Conservation (phyloP, 768 basidiomycete species). For the Leucocoprinus leucothites region DNA sequence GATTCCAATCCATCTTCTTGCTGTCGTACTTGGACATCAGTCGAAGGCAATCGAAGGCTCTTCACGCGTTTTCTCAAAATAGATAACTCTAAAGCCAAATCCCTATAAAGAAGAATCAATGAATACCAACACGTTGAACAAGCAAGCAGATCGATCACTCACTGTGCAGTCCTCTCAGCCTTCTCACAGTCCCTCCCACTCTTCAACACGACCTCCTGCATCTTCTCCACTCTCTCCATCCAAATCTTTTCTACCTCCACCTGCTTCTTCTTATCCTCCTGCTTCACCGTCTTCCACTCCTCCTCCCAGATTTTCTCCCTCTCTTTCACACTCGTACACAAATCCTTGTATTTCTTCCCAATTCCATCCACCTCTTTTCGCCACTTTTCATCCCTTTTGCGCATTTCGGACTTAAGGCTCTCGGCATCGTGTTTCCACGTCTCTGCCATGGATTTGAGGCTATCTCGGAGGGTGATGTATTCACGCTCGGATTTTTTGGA, state of each 20-base stretch:
- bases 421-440: constrained; percentile 76
- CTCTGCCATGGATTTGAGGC: constrained; percentile 68
- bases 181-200: constrained; percentile 53
- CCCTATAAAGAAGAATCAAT: constrained; percentile 23
- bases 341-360: constrained; percentile 64
- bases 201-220: constrained; percentile 53
- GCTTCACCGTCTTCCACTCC: constrained; percentile 44
- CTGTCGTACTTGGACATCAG: too few relatives aligned
- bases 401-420: constrained; percentile 70
- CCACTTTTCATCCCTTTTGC: constrained; percentile 66
- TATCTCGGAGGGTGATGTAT: constrained; percentile 75
- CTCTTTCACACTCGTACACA: constrained; percentile 61
- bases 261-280: constrained; percentile 44
- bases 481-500: constrained; percentile 83
- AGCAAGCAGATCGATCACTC: constrained; percentile 23
- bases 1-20: too few relatives aligned
- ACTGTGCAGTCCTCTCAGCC: constrained; percentile 63
- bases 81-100: constrained; percentile 59
- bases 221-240: constrained; percentile 48
- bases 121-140: not conserved
- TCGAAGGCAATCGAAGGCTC: not conserved
- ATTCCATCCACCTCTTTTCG: constrained; percentile 64
- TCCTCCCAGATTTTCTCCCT: constrained; percentile 42
- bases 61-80: constrained; percentile 70
- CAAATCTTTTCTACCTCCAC: constrained; percentile 63